Evolutionary conservation across 2,329 filamentous ascomycete species (phyloP), one percentile per base, ranked within the genome.

Genomic region (Fonsecaea monophora): DNA sequence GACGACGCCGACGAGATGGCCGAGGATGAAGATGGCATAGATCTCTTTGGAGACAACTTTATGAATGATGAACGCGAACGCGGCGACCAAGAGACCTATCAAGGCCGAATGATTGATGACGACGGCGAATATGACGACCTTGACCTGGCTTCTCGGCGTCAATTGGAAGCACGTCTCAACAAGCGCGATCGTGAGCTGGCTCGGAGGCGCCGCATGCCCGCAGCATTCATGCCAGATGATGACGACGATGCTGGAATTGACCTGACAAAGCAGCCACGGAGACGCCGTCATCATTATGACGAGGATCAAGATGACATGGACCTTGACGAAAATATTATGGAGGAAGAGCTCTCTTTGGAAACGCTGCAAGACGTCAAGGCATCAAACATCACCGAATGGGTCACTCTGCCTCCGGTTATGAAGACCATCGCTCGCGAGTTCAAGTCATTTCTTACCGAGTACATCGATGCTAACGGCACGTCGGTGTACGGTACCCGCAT

Each of bases 401-500:
- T 99, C 50, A 89, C 92, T 13, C 90, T 94, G 73, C 92, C 92
- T 2, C 88, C 92, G 13, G 95, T 99, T 12, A 92, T 97, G 79
- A 88, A 92, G 73, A 96, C 94, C 1, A 95, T 99, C 79, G 94
- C 93, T 76, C 88, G 94, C 74, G 95, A 99, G 79, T 99, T 99
- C 87, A 97, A 96, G 79, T 90, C 92, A 2, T 99, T 99, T 82
- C 83, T 99, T 74, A 98, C 95, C 10, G 94, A 97, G 74, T 98
- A 96, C 78, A 97, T 90, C 5, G 95, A 99, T 75, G 89, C 93
- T 62, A 89, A 90, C 70, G 94, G 93, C 62, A 90, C 88, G 4
- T 99, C 95, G 0, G 93, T 99, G 59, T 99, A 99, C 77, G 95
- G 95, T 62, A 94, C 92, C 73, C 91, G 94, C 64, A 96, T 99